Percentiles rank a stretch among this genome's conserved stretches.
These are phyloP conservation scores for Pythium apleroticum DNA, from an alignment of 352 stramenopile species.

Conservation along the genomic window DNA sequence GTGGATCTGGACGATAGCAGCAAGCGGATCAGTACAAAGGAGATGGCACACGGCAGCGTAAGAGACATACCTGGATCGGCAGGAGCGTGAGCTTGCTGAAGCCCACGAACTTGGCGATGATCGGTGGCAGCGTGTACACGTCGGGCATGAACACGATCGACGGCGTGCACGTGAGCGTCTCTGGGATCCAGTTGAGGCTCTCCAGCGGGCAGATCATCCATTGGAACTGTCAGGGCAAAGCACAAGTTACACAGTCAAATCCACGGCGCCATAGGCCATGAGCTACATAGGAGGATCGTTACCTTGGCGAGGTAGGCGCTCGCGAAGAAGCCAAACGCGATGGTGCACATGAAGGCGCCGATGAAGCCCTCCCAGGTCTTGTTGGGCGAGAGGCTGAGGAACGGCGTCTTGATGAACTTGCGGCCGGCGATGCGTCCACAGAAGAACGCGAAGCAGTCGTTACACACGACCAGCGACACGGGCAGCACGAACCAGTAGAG, in stretches of 20 bases:
- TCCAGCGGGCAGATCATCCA: slow-evolving; percentile 95
- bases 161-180: slow-evolving; percentile 64
- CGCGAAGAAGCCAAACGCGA: slow-evolving; percentile 93
- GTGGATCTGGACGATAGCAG: slow-evolving; percentile 88
- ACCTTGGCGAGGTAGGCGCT: slow-evolving; percentile 88
- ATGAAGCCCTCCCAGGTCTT: slow-evolving; percentile 99
- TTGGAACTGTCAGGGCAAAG: slow-evolving; percentile 48
- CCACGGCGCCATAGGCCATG: background rate
- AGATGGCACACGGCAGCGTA: background rate
- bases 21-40: slow-evolving; percentile 16
- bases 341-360: slow-evolving; percentile 94
- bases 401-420: slow-evolving; percentile 93
- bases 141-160: slow-evolving; percentile 61
- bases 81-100: slow-evolving; percentile 78
- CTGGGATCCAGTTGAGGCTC: slow-evolving; percentile 72
- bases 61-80: slow-evolving; percentile 68
- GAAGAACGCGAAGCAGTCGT: slow-evolving; percentile 96
- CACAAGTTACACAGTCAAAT: background rate
- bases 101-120: slow-evolving; percentile 80
- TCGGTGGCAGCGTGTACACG: slow-evolving; percentile 62
- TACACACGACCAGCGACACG: slow-evolving; percentile 93
- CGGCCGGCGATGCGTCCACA: slow-evolving; percentile 84
- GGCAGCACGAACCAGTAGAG: slow-evolving; percentile 96
- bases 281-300: slow-evolving; percentile 2
- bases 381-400: slow-evolving; percentile 95